These are phyloP conservation scores for Ceratobasidium sp. DNA, from an alignment of 1,284 basidiomycete species.

Conservation along the genomic window DNA sequence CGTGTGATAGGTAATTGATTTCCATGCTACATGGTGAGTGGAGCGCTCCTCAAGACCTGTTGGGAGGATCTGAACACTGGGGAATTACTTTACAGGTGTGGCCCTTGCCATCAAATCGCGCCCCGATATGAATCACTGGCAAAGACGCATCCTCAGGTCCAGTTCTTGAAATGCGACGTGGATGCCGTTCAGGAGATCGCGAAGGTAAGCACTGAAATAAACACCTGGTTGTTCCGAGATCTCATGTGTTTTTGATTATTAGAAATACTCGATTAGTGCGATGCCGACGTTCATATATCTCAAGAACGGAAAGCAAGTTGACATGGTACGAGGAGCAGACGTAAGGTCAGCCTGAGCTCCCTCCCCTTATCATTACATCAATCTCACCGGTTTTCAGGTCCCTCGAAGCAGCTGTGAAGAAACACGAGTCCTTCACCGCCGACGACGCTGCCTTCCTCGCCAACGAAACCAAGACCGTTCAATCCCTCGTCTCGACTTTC, in stretches of 20 bases:
- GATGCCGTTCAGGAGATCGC: slow-evolving; percentile 32
- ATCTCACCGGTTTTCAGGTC: slow-evolving; percentile 1
- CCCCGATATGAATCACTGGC: slow-evolving; percentile 25
- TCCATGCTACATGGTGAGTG: slow-evolving; percentile 38
- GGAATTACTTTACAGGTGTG: slow-evolving; percentile 9
- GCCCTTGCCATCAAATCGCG: slow-evolving; percentile 35
- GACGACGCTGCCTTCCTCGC: slow-evolving; percentile 32
- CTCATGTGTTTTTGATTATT: neutral
- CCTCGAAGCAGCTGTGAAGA: slow-evolving; percentile 34
- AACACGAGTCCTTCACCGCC: slow-evolving; percentile 28
- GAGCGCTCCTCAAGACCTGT: neutral
- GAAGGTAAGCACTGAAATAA: slow-evolving; percentile 4
- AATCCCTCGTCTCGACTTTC: slow-evolving; percentile 6
- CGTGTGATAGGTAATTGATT: slow-evolving; percentile 22
- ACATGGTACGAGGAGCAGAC: slow-evolving; percentile 42
- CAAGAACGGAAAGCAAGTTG: slow-evolving; percentile 42
- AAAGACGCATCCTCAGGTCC: slow-evolving; percentile 16
- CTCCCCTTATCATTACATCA: neutral
- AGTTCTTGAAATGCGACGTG: slow-evolving; percentile 34
- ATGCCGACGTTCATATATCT: slow-evolving; percentile 44
- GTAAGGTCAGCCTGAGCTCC: neutral
- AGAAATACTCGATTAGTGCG: slow-evolving; percentile 21
- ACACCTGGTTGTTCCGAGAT: too few species aligned
- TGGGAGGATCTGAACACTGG: neutral
- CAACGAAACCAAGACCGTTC: slow-evolving; percentile 14